Percentiles rank a stretch among this genome's conserved stretches.
Evolutionary conservation across 2,329 filamentous ascomycete species (phyloP).

Genomic region (Aspergillus sp.): DNA sequence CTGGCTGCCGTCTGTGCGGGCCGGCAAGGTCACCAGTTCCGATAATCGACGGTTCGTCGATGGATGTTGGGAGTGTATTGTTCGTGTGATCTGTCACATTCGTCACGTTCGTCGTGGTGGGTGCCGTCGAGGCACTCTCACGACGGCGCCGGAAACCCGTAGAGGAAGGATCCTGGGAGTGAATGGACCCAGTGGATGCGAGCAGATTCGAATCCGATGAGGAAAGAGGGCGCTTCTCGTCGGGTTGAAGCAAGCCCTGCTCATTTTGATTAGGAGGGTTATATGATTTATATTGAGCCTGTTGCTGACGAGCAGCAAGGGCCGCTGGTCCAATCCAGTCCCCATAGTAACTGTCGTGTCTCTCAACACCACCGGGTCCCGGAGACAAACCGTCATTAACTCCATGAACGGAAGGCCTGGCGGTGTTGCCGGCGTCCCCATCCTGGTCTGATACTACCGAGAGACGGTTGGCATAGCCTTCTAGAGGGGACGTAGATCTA

Average conservation of each 20-base stretch:
- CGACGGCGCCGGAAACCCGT: constrained; percentile 15
- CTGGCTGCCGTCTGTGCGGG: constrained; percentile 1
- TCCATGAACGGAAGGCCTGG: no score
- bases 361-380: constrained; percentile 10
- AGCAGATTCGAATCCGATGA: constrained; percentile 10
- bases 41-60: constrained; percentile 15
- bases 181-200: constrained; percentile 8
- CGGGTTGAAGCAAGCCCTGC: neutral
- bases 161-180: constrained; percentile 9
- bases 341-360: constrained; percentile 40
- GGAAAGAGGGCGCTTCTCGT: constrained; percentile 4
- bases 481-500: neutral
- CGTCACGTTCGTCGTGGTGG: constrained; percentile 19
- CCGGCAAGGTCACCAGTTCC: constrained; percentile 6
- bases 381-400: no score
- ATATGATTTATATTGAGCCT: constrained; percentile 3
- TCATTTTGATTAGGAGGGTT: constrained; percentile 4
- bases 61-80: constrained; percentile 27
- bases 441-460: constrained; percentile 11
- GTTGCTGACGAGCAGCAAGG: constrained; percentile 13
- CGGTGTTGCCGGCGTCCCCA: constrained; percentile 1
- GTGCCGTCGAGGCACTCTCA: constrained; percentile 28
- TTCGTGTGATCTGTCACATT: constrained; percentile 27
- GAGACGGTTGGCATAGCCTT: neutral
- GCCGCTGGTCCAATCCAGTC: constrained; percentile 49